These are phyloP conservation scores for Adansonia digitata DNA, from an alignment of 345 rosid species.

Conservation along the genomic window DNA sequence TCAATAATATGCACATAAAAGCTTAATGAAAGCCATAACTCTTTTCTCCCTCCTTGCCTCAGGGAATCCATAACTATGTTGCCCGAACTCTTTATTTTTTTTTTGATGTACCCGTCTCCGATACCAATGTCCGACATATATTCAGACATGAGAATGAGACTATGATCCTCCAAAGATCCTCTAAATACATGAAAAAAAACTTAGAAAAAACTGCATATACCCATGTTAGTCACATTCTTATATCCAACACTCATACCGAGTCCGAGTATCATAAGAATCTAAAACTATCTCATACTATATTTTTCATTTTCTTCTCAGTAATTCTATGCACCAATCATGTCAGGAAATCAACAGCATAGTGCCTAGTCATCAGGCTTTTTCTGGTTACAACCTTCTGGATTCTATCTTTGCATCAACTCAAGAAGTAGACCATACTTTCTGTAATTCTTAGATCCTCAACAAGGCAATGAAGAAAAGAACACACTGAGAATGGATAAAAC, in stretches of 20 bases:
- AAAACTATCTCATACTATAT: not conserved
- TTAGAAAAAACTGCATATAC: too few species aligned
- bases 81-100: not conserved
- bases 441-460: not conserved
- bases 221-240: too few species aligned
- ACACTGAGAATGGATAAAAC: not conserved
- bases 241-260: too few species aligned
- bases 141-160: too few species aligned
- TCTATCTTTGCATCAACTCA: not conserved
- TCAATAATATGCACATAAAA: not conserved
- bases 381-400: not conserved
- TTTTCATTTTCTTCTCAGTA: not conserved
- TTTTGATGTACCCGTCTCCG: too few species aligned
- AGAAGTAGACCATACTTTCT: not conserved
- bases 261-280: too few species aligned
- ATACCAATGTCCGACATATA: too few species aligned
- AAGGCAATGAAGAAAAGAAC: not conserved
- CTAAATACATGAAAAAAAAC: too few species aligned
- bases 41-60: not conserved
- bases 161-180: too few species aligned
- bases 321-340: not conserved
- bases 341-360: not conserved
- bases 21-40: not conserved
- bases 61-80: not conserved
- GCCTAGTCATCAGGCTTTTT: not conserved